Evolutionary conservation across 768 basidiomycete genomes (phyloP), one percentile per base, ranked within the genome.

Genomic region (Suillus variegatus): DNA sequence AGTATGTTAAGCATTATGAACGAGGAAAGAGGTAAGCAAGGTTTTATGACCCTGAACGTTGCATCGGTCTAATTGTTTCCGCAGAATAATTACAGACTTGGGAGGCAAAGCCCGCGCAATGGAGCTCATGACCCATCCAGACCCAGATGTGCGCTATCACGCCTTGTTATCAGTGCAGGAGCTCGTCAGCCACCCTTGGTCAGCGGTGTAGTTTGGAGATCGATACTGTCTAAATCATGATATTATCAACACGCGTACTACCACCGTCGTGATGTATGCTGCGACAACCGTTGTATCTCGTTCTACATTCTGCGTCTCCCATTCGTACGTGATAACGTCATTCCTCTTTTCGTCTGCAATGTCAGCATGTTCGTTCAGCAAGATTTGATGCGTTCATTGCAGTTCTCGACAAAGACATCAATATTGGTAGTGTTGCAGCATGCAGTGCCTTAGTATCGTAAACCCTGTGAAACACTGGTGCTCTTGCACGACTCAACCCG

Each of bases 1-100:
- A 96, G 74, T 99, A 95, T 73, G 91, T 98, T 66, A 95, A 92
- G 74, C 90, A 93, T 76, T 92, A 87, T 67, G 95, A 98, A 65
- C 85, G 88, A 60, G 96, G 95, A 28, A 97, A 97, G 82, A 94
- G 89, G 97, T 97, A 69, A 67, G 90, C 40, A 58, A 38, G 18
- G 32, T 46, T 18, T 12, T 36, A 13, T 41, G 16, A 12, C 51
- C 32, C 20, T 56, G 20, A 10, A 28, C 46, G 1, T 66, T 6
- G 12, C 3, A 3, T 13, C 70, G 38, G 64, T 55, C 52, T 49
- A 10, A 60, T 49, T 6, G 40, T 43, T 35, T 41, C 46, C 44
- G 1, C 71, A 96, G 95, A 73, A 79, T 88, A 44, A 84, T 98
- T 56, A 89, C 91, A 35, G 91, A 95, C 66, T 81, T 96, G 40